These are phyloP conservation scores for Panellus pusillus DNA, from an alignment of 768 basidiomycete species.

Conservation along the genomic window DNA sequence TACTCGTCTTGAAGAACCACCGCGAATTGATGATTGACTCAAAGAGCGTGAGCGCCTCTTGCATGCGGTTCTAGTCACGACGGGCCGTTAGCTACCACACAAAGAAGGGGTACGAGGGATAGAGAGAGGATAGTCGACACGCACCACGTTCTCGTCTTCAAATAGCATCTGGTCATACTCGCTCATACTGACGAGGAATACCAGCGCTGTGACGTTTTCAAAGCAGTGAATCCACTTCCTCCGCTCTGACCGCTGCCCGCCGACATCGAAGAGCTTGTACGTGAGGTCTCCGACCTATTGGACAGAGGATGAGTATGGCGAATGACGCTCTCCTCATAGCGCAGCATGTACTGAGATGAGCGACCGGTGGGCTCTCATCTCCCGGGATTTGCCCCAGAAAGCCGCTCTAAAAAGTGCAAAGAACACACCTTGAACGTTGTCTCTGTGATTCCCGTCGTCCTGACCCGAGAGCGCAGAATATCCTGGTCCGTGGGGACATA, in stretches of 20 bases:
- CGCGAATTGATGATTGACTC: constrained; percentile 97
- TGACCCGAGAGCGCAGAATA: constrained; percentile 89
- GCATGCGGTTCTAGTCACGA: constrained; percentile 81
- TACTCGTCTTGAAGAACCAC: constrained; percentile 95
- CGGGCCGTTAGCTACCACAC: background rate
- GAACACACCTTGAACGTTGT: constrained; percentile 75
- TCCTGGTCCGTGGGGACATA: constrained; percentile 96
- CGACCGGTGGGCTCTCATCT: too few relatives aligned
- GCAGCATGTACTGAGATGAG: too few relatives aligned
- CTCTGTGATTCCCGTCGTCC: constrained; percentile 98
- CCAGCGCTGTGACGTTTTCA: constrained; percentile 90
- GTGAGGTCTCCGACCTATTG: constrained; percentile 78
- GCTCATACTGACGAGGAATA: constrained; percentile 90
- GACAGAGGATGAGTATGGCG: background rate
- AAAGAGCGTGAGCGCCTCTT: constrained; percentile 93
- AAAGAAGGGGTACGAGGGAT: background rate
- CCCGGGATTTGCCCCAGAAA: too few relatives aligned
- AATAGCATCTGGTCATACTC: constrained; percentile 98
- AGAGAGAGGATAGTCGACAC: constrained; percentile 29
- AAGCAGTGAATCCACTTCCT: constrained; percentile 98
- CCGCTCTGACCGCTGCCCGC: constrained; percentile 84
- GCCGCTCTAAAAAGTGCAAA: background rate
- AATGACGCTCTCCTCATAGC: background rate
- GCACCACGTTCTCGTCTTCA: constrained; percentile 91
- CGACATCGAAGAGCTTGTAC: constrained; percentile 91